These are phyloP conservation scores for Didymosphaeria variabile DNA, from an alignment of 2,329 filamentous ascomycete species.

Conservation along the genomic window DNA sequence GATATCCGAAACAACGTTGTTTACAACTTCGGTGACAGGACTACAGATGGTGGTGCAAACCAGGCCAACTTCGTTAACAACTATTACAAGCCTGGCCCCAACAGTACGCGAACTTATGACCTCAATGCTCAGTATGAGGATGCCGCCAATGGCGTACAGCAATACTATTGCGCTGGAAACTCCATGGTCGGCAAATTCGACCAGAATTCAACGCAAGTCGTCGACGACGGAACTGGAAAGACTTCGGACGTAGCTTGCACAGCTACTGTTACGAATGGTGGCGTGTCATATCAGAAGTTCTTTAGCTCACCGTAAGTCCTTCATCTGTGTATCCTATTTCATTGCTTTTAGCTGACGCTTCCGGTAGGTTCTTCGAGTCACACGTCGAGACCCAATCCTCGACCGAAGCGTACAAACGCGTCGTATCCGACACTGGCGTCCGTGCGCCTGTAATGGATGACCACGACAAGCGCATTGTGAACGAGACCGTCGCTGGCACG, in stretches of 20 bases:
- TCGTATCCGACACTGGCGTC: constrained; percentile 45
- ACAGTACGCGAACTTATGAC: constrained; percentile 38
- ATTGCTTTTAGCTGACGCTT: neutral
- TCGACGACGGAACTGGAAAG: constrained; percentile 32
- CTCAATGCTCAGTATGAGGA: constrained; percentile 44
- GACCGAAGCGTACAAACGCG: constrained; percentile 48
- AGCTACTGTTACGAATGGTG: constrained; percentile 39
- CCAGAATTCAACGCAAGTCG: constrained; percentile 37
- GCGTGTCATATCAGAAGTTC: constrained; percentile 44
- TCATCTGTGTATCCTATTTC: neutral
- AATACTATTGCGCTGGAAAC: constrained; percentile 48
- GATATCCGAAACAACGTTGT: constrained; percentile 51
- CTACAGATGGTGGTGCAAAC: constrained; percentile 46
- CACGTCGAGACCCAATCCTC: constrained; percentile 41
- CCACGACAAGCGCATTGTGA: constrained; percentile 47
- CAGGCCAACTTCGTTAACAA: constrained; percentile 48
- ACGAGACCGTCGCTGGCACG: constrained; percentile 42
- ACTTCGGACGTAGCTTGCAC: constrained; percentile 39
- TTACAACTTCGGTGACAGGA: constrained; percentile 47
- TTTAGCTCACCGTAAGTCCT: constrained; percentile 21
- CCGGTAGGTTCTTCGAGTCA: constrained; percentile 38
- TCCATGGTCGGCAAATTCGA: constrained; percentile 43
- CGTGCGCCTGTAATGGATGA: constrained; percentile 42
- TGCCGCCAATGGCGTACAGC: constrained; percentile 42
- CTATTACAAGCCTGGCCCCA: constrained; percentile 46